phyloP scores from a whole-genome alignment of 495 filamentous ascomycete species.

The Aspergillus bertholletiae region DNA sequence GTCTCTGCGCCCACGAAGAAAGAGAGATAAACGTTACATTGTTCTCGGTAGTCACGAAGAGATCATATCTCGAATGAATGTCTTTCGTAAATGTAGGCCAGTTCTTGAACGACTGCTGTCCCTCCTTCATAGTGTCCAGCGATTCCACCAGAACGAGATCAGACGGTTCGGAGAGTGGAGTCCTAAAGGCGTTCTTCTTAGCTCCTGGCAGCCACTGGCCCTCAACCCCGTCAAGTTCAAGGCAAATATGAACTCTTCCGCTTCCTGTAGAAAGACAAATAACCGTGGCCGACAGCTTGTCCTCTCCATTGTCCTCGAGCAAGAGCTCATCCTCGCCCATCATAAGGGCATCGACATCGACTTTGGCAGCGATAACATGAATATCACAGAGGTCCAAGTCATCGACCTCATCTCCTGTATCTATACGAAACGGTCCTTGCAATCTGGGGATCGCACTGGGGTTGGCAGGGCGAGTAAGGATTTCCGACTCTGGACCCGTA shows the following conservation, averaged over 20 bases:
- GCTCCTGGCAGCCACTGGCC: conserved; percentile 79
- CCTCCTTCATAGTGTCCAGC: conserved; percentile 58
- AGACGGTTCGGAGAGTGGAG: conserved; percentile 35
- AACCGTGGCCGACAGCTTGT: conserved; percentile 66
- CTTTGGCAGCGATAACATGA: conserved; percentile 50
- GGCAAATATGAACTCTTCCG: conserved; percentile 70
- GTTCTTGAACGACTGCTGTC: conserved; percentile 42
- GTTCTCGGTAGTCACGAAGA: conserved; percentile 70
- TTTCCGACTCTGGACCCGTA: conserved; percentile 53
- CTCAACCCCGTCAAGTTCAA: conserved; percentile 76
- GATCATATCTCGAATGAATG: conserved; percentile 66
- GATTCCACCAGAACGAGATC: conserved; percentile 49
- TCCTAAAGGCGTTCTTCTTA: conserved; percentile 38
- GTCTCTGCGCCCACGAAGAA: conserved; percentile 66
- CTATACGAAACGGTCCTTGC: conserved; percentile 80
- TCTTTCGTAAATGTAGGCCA: conserved; percentile 78
- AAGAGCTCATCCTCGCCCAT: conserved; percentile 48
- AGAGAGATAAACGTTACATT: conserved; percentile 71
- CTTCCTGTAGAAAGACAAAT: conserved; percentile 72
- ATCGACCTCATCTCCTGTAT: conserved; percentile 59
- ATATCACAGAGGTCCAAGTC: conserved; percentile 68
- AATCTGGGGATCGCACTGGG: conserved; percentile 72
- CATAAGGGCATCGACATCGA: conserved; percentile 50
- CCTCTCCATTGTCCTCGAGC: conserved; percentile 51
- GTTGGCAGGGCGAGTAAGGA: conserved; percentile 66